Conservation (phyloP, 768 basidiomycete genomes). For the Termitomyces sp. region DNA sequence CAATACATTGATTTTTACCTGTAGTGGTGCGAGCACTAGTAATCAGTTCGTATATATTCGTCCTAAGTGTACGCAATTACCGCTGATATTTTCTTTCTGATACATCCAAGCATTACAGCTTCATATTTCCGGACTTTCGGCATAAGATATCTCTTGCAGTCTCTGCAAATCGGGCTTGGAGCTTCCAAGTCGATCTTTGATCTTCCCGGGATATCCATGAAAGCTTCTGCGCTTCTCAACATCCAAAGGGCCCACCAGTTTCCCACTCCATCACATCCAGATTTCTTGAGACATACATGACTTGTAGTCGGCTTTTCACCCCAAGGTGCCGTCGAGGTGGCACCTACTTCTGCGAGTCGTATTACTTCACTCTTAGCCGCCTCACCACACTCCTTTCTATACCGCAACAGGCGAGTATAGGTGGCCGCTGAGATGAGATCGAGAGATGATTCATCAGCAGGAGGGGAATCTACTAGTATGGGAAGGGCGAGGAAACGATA, state of each 20-base stretch:
- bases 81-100: conserved; percentile 29
- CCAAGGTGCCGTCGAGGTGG: conserved; percentile 11
- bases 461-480: conserved; percentile 17
- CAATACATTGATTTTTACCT: neutral
- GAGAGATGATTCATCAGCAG: conserved; percentile 39
- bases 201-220: conserved; percentile 17
- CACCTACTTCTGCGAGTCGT: conserved; percentile 13
- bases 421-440: conserved; percentile 38
- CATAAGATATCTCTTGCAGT: conserved; percentile 22
- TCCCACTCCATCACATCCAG: conserved; percentile 14
- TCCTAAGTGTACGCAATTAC: conserved; percentile 16
- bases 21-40: neutral
- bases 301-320: neutral
- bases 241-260: conserved; percentile 34
- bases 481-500: conserved; percentile 31
- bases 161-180: conserved; percentile 23
- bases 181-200: conserved; percentile 12
- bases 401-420: conserved; percentile 38
- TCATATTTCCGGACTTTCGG: conserved; percentile 30
- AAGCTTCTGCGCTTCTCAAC: conserved; percentile 27
- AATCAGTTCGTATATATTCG: neutral
- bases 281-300: conserved; percentile 4
- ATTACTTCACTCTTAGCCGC: conserved; percentile 15
- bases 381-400: conserved; percentile 36
- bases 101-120: conserved; percentile 27